phyloP scores from a whole-genome alignment of 257 asterid genomes.

The Plantago ovata region DNA sequence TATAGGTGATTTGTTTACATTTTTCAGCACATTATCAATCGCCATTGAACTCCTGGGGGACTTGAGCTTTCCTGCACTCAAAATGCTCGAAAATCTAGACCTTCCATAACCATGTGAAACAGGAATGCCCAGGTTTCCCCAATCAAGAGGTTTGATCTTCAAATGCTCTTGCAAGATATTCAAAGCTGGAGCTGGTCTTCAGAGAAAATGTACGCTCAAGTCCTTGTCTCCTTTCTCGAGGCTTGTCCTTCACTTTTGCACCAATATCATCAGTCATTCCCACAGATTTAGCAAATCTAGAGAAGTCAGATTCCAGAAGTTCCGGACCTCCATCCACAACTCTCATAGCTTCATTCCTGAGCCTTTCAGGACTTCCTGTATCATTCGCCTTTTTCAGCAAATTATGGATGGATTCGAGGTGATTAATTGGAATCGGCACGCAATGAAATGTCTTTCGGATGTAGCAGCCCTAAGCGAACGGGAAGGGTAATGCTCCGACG shows the following conservation, averaged over 20 bases:
- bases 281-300: slow-evolving; percentile 29
- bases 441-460: too few relatives aligned
- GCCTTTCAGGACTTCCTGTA: slow-evolving; percentile 51
- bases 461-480: too few relatives aligned
- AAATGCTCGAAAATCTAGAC: slow-evolving; percentile 37
- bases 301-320: slow-evolving; percentile 37
- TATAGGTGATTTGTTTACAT: slow-evolving; percentile 26
- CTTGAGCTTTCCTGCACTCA: slow-evolving; percentile 34
- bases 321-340: slow-evolving; percentile 61
- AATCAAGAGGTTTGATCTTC: slow-evolving; percentile 61
- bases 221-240: slow-evolving; percentile 71
- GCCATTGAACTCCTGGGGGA: slow-evolving; percentile 36
- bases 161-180: slow-evolving; percentile 63
- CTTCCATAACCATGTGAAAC: slow-evolving; percentile 39
- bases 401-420: too few relatives aligned
- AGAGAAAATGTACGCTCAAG: slow-evolving; percentile 62
- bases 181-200: slow-evolving; percentile 45
- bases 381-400: too few relatives aligned
- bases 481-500: too few relatives aligned
- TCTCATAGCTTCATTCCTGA: slow-evolving; percentile 62
- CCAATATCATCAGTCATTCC: slow-evolving; percentile 33
- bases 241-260: slow-evolving; percentile 44
- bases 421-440: too few relatives aligned
- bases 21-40: slow-evolving; percentile 40
- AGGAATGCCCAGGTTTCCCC: slow-evolving; percentile 35